Conservation (phyloP, 2,329 filamentous ascomycete species). For the Balansia obtecta region DNA sequence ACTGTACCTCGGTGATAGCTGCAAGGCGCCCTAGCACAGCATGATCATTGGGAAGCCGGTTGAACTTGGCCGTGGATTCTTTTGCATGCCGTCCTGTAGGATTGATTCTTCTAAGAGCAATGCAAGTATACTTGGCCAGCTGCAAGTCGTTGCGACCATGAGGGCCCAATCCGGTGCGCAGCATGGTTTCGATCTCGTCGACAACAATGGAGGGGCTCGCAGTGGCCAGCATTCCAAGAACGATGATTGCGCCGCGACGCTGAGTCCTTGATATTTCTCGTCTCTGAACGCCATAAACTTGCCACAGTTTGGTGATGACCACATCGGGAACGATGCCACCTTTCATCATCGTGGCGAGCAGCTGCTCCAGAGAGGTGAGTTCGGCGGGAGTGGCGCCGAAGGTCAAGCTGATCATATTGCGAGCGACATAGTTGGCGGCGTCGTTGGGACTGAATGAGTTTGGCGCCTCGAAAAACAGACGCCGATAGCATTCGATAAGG, state of each 20-base stretch:
- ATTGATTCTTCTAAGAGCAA: conserved; percentile 84
- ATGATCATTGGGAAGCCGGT: conserved; percentile 82
- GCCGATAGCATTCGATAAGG: conserved; percentile 91
- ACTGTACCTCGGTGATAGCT: conserved; percentile 72
- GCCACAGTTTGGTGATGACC: conserved; percentile 89
- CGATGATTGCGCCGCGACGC: conserved; percentile 85
- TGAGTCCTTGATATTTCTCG: conserved; percentile 87
- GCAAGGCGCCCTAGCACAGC: conserved; percentile 72
- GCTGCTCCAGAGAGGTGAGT: conserved; percentile 85
- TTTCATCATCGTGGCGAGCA: conserved; percentile 97
- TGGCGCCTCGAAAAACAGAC: conserved; percentile 91
- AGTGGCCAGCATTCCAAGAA: conserved; percentile 89
- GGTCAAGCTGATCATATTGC: conserved; percentile 98
- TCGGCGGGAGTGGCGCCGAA: conserved; percentile 93
- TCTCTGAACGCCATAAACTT: conserved; percentile 90
- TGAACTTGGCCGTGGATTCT: conserved; percentile 54
- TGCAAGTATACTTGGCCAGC: conserved; percentile 88
- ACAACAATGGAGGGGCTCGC: conserved; percentile 89
- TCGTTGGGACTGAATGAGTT: conserved; percentile 80
- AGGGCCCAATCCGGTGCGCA: conserved; percentile 74
- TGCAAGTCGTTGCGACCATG: conserved; percentile 74
- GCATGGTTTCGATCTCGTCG: conserved; percentile 87
- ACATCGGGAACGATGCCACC: conserved; percentile 72
- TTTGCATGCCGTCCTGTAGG: conserved; percentile 70
- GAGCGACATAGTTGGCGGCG: conserved; percentile 85